These are phyloP conservation scores for Fraxinus paxiana DNA, from an alignment of 305 asterid genomes.

Conservation along the genomic window DNA sequence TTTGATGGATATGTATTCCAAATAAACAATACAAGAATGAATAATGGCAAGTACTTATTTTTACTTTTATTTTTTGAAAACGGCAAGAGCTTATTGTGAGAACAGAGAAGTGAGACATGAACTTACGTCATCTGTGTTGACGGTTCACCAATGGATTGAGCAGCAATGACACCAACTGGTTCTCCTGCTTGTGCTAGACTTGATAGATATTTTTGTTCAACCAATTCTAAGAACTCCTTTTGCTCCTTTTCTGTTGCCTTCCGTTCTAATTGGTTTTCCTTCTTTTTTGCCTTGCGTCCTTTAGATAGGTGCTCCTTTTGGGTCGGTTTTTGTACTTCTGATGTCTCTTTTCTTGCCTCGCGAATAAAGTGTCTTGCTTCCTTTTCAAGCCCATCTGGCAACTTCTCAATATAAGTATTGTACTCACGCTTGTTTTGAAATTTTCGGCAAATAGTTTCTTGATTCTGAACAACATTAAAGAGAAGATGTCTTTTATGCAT, in stretches of 20 bases:
- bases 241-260: constrained; percentile 35
- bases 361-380: constrained; percentile 50
- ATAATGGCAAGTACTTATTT: background rate
- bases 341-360: constrained; percentile 24
- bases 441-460: constrained; percentile 58
- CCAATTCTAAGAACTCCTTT: constrained; percentile 50
- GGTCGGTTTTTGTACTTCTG: constrained; percentile 22
- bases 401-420: constrained; percentile 56
- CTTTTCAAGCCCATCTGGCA: constrained; percentile 73
- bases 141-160: constrained; percentile 97
- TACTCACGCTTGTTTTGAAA: constrained; percentile 44
- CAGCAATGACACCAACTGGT: constrained; percentile 97
- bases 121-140: constrained; percentile 99
- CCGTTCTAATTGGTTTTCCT: constrained; percentile 22
- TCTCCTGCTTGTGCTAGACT: constrained; percentile 91
- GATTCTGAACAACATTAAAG: constrained; percentile 53
- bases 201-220: constrained; percentile 74
- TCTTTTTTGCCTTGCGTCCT: constrained; percentile 30
- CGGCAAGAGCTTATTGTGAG: background rate
- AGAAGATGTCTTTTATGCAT: constrained; percentile 18
- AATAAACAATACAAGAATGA: background rate
- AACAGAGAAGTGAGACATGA: constrained; percentile 19
- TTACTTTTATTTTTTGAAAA: background rate
- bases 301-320: constrained; percentile 24
- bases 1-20: background rate